A percentile compares a stretch with the other conserved stretches of the same genome.
phyloP scores from a whole-genome alignment of 148 eudicot genomes.

The Tetragonia tetragonoides region DNA sequence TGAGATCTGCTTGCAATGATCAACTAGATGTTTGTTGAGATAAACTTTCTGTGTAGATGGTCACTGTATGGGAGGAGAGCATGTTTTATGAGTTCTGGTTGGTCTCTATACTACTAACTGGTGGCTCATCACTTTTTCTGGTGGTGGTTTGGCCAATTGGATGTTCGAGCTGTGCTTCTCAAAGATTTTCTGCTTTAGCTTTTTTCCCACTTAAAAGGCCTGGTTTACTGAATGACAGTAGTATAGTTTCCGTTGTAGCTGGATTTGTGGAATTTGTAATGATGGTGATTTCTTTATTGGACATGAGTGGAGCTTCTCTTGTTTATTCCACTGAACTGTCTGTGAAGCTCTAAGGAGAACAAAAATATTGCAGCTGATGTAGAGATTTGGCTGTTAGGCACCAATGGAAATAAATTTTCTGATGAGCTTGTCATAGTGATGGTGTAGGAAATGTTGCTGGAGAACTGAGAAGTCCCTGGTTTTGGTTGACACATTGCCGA shows the following conservation, averaged over 20 bases:
- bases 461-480: neutral
- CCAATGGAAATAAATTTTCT: neutral
- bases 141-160: conserved; percentile 4
- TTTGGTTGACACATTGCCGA: neutral
- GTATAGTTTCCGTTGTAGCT: neutral
- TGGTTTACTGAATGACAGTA: neutral
- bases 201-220: neutral
- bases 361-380: neutral
- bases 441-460: neutral
- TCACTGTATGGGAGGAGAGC: conserved; percentile 4
- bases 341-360: neutral
- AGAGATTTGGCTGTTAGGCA: neutral
- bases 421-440: neutral
- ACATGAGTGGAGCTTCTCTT: neutral
- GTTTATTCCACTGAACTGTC: neutral
- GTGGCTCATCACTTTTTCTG: conserved; percentile 5
- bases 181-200: neutral
- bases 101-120: neutral
- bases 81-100: neutral
- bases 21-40: neutral
- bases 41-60: neutral
- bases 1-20: neutral
- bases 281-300: neutral
- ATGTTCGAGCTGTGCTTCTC: neutral
- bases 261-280: neutral